Conservation (phyloP, 208 protist genomes). For the Trypanosoma theileri region DNA sequence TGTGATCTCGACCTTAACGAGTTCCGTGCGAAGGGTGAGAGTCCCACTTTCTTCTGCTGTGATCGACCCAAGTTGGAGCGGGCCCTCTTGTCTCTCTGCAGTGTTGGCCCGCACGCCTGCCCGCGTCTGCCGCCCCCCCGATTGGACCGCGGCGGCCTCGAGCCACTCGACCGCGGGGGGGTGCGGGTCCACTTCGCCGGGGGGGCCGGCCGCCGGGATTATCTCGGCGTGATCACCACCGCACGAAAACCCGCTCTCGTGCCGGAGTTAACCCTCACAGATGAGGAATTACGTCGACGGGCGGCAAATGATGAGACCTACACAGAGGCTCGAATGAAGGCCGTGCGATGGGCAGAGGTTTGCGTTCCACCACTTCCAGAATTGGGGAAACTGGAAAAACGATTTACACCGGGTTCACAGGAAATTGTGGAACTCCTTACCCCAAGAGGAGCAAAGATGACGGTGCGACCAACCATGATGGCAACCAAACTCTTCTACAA, state of each 20-base stretch:
- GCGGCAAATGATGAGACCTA: conserved; percentile 80
- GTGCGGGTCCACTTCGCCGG: conserved; percentile 86
- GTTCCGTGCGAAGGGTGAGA: conserved; percentile 91
- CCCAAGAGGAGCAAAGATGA: conserved; percentile 88
- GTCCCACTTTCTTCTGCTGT: conserved; percentile 93
- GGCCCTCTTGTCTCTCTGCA: conserved; percentile 82
- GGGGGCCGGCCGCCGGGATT: conserved; percentile 76
- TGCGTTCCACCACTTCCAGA: conserved; percentile 88
- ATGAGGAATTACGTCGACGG: conserved; percentile 83
- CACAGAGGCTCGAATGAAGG: conserved; percentile 55
- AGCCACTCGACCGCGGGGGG: conserved; percentile 76
- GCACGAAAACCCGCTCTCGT: conserved; percentile 67
- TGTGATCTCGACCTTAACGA: conserved; percentile 92
- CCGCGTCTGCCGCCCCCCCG: conserved; percentile 75
- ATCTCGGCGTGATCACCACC: conserved; percentile 90
- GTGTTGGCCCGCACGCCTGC: conserved; percentile 81
- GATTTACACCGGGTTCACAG: conserved; percentile 89
- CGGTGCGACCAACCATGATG: conserved; percentile 90
- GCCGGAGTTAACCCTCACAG: conserved; percentile 80
- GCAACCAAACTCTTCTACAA: conserved; percentile 92
- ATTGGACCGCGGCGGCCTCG: conserved; percentile 76
- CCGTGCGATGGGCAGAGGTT: conserved; percentile 87
- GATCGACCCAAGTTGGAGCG: conserved; percentile 85
- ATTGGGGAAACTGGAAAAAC: conserved; percentile 82
- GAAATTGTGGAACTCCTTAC: conserved; percentile 91